Conservation (phyloP, 2,329 filamentous ascomycete genomes). For the Colletotrichum spaethianum region DNA sequence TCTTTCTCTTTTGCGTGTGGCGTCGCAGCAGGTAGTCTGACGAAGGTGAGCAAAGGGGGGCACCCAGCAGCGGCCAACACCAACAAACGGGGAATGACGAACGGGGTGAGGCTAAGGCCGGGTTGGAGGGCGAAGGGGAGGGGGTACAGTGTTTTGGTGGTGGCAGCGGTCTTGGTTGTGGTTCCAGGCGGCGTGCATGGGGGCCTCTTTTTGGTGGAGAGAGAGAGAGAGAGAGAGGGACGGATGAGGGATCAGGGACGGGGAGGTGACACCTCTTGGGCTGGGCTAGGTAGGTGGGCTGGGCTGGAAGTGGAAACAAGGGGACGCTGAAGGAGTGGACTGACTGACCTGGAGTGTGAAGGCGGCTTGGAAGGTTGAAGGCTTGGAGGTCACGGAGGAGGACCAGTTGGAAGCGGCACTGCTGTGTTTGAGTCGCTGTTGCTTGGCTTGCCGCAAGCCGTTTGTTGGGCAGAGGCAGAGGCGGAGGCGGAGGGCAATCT, state of each 20-base stretch:
- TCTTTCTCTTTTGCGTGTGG: background rate
- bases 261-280: constrained; percentile 18
- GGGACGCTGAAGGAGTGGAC: background rate
- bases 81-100: constrained; percentile 15
- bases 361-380: background rate
- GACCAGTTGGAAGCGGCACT: background rate
- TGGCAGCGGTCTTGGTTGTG: constrained; percentile 16
- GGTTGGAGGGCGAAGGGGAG: background rate
- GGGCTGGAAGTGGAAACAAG: constrained; percentile 11
- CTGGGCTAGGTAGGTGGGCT: background rate
- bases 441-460: background rate
- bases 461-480: background rate
- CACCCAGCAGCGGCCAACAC: background rate
- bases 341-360: background rate
- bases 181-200: background rate
- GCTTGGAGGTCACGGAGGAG: background rate
- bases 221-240: too few species aligned
- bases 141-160: constrained; percentile 2
- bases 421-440: background rate
- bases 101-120: constrained; percentile 20
- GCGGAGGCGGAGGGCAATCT: background rate
- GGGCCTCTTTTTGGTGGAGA: background rate
- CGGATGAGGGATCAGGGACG: background rate
- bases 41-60: constrained; percentile 10
- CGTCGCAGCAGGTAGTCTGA: background rate